Percentiles rank a stretch among this genome's conserved stretches.
Conservation (phyloP, 257 asterid genomes). For the Capsicum rhomboideum region DNA sequence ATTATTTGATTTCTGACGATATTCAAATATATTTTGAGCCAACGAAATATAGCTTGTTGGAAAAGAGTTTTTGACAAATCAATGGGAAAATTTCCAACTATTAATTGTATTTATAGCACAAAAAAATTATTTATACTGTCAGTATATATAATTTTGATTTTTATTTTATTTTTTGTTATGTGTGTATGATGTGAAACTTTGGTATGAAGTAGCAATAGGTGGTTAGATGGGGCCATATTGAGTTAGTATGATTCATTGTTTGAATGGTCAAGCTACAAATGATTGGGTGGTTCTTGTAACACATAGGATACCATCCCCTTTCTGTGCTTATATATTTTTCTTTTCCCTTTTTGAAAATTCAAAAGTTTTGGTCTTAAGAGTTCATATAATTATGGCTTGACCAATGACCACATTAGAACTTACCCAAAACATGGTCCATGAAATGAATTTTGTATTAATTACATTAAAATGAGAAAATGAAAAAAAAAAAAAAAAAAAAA, state of each 20-base stretch:
- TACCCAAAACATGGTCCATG: not conserved
- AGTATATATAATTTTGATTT: not conserved
- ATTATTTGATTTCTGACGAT: fast-evolving
- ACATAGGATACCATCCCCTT: constrained; percentile 67
- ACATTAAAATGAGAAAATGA: not conserved
- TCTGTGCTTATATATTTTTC: constrained; percentile 19
- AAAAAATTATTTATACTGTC: not conserved
- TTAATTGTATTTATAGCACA: no score
- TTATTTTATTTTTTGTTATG: not conserved
- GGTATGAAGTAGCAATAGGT: constrained; percentile 13
- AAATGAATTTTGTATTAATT: not conserved
- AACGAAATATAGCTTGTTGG: not conserved
- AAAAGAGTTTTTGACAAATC: no score
- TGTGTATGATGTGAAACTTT: not conserved
- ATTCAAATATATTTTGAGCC: not conserved
- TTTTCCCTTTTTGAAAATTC: constrained; percentile 27
- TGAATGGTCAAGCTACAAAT: constrained; percentile 82
- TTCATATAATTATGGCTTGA: not conserved
- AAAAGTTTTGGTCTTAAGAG: constrained; percentile 4
- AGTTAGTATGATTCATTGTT: constrained; percentile 43
- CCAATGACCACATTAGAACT: not conserved
- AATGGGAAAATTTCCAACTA: no score
- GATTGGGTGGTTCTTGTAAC: constrained; percentile 50
- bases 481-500: not conserved
- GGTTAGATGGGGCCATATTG: constrained; percentile 28